Evolutionary conservation across 768 basidiomycete genomes (phyloP).

Genomic region (Serendipita vermifera): DNA sequence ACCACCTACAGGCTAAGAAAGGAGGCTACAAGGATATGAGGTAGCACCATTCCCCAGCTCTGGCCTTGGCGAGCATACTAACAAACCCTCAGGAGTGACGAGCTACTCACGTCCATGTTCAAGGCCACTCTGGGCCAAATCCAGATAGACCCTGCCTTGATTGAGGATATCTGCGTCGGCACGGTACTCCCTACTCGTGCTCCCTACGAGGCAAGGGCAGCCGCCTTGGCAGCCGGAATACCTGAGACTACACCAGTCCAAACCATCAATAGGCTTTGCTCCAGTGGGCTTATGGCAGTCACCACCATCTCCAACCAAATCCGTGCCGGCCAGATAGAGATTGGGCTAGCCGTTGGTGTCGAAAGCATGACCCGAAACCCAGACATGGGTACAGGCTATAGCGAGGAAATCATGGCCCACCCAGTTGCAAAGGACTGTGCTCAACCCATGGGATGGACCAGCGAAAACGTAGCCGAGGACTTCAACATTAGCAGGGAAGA

Average conservation of each 20-base stretch:
- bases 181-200: constrained; percentile 30
- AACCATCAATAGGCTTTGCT: constrained; percentile 68
- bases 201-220: constrained; percentile 56
- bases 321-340: constrained; percentile 60
- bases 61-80: background rate
- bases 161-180: constrained; percentile 72
- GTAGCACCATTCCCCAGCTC: background rate
- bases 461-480: constrained; percentile 70
- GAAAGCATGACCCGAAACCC: constrained; percentile 18
- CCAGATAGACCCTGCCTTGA: constrained; percentile 45
- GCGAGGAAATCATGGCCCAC: constrained; percentile 19
- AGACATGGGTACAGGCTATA: constrained; percentile 14
- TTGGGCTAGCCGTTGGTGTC: constrained; percentile 39
- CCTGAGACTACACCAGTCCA: constrained; percentile 67
- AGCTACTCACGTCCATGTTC: constrained; percentile 42
- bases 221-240: constrained; percentile 68
- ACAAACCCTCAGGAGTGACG: constrained; percentile 16
- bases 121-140: constrained; percentile 36
- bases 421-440: constrained; percentile 19
- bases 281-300: constrained; percentile 75
- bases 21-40: constrained; percentile 57
- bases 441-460: constrained; percentile 81
- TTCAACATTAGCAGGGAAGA: constrained; percentile 58
- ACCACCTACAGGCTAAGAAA: constrained; percentile 37
- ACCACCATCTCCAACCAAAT: constrained; percentile 67